phyloP scores from a whole-genome alignment of 257 asterid genomes.

The Echites panduratus region DNA sequence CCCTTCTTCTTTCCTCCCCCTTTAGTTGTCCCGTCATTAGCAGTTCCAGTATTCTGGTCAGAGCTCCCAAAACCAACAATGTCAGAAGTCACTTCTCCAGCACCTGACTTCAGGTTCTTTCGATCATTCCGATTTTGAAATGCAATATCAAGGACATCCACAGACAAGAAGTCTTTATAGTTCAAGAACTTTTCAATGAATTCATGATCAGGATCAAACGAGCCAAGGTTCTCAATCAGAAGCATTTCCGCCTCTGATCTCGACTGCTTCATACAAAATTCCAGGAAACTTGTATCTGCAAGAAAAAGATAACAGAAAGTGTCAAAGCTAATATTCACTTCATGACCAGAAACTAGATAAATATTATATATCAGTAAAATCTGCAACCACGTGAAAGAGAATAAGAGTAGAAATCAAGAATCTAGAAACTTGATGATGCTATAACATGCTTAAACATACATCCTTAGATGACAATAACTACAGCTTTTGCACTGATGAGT shows the following conservation, averaged over 20 bases:
- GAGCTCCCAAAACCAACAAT: slow-evolving; percentile 30
- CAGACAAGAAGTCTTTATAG: slow-evolving; percentile 74
- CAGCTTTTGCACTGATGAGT: too few species aligned
- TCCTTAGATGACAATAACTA: not conserved
- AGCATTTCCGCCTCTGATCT: slow-evolving; percentile 82
- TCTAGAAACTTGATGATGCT: not conserved
- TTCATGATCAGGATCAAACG: slow-evolving; percentile 69
- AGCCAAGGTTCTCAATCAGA: slow-evolving; percentile 73
- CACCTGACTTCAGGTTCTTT: slow-evolving; percentile 28
- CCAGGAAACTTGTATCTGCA: slow-evolving; percentile 81
- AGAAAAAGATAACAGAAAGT: not conserved
- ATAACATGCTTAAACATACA: not conserved
- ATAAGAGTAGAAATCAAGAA: not conserved
- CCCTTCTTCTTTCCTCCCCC: slow-evolving; percentile 74
- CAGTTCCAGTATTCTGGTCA: slow-evolving; percentile 24
- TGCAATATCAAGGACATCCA: slow-evolving; percentile 73
- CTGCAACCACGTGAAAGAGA: not conserved
- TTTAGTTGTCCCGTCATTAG: slow-evolving; percentile 35
- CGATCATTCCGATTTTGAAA: slow-evolving; percentile 43
- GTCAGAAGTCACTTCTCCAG: slow-evolving; percentile 35
- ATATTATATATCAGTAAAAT: not conserved
- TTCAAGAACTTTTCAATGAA: slow-evolving; percentile 85
- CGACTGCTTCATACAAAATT: slow-evolving; percentile 73
- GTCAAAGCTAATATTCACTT: slow-evolving; percentile 1
- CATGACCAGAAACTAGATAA: not conserved